Evolutionary conservation across 2,329 filamentous ascomycete genomes (phyloP), one percentile per base, ranked within the genome.

Genomic region (Botryotinia convoluta): DNA sequence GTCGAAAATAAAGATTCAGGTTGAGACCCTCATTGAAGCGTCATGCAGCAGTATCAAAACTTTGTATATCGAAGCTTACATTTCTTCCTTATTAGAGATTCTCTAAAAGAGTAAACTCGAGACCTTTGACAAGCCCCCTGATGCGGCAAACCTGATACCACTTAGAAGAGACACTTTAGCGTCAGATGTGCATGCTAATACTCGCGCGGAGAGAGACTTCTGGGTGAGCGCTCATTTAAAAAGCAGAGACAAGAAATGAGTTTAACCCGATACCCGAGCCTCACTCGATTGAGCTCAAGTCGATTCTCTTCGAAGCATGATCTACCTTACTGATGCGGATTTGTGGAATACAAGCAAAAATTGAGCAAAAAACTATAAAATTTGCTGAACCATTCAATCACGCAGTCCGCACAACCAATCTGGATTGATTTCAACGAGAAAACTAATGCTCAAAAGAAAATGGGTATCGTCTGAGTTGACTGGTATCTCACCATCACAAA

Each of bases 121-220:
- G 9, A 26, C 5, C 1, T 12, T 26, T 26, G 45, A 26, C 45
- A 10, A 5, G 0, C 0, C 8, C 9, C 45, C 4, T 48, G 4
- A 26, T 48, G 9, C 10, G 45, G 22, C 22, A 12, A 26, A 26
- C 22, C 3, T 26, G 2, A 26, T 12, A 5, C 9, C 45, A 26
- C 45, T 12, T 4, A 48, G 9, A 26, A 26, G 12, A 12, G 9
- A n/a, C n/a, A n/a, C n/a, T n/a, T n/a, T 9, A 26, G 45, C 45
- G 45, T 9, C 22, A 22, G 9, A 48, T 48, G 0, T 48, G 4
- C 26, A 26, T 48, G 45, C 22, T 2, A 48, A 48, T 20, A 48
- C 22, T 48, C 12, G 45, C 45, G 9, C 45, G 0, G 45, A 48
- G 22, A 48, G 3, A 48, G 22, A 48, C 1, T 48, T 48, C 9